Conservation (phyloP, 208 protist genomes). For the Herpetomonas samuelpessoai region DNA sequence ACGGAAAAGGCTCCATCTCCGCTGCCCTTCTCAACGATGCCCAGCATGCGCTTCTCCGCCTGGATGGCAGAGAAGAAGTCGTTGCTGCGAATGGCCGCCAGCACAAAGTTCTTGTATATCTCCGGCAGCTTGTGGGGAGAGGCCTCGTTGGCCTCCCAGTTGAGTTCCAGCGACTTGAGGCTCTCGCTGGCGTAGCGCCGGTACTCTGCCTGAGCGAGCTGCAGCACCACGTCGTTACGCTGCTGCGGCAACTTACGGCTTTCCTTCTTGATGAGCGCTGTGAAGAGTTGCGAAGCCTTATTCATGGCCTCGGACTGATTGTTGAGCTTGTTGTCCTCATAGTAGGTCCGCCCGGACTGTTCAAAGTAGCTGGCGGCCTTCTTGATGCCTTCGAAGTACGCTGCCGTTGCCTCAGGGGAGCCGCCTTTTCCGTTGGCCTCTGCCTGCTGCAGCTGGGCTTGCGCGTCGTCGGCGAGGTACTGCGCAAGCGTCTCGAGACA, state of each 20-base stretch:
- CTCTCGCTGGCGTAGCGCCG: slow-evolving; percentile 18
- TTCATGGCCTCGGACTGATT: neutral
- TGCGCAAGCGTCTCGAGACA: neutral
- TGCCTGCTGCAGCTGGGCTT: neutral
- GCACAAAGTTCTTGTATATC: slow-evolving; percentile 55
- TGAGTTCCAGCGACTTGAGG: slow-evolving; percentile 36
- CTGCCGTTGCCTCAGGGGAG: neutral
- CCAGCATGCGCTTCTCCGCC: slow-evolving; percentile 41
- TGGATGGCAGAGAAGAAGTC: slow-evolving; percentile 40
- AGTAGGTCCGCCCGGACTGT: neutral
- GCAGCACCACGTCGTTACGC: slow-evolving; percentile 13
- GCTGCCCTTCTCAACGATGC: slow-evolving; percentile 19
- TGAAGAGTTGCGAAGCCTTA: slow-evolving; percentile 1
- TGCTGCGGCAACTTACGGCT: slow-evolving; percentile 1
- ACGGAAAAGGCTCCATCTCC: neutral
- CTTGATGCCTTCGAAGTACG: neutral
- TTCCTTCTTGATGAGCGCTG: slow-evolving; percentile 4
- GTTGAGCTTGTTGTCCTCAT: slow-evolving; percentile 1
- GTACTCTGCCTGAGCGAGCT: slow-evolving; percentile 2
- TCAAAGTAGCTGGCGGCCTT: slow-evolving; percentile 1
- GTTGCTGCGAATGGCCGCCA: slow-evolving; percentile 34
- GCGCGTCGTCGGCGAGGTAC: neutral
- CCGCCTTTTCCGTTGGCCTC: neutral
- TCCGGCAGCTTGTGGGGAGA: slow-evolving; percentile 52
- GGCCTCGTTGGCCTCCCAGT: slow-evolving; percentile 35